Evolutionary conservation across 495 filamentous ascomycete genomes (phyloP).

Genomic region (Astrothelium subdiscretum): DNA sequence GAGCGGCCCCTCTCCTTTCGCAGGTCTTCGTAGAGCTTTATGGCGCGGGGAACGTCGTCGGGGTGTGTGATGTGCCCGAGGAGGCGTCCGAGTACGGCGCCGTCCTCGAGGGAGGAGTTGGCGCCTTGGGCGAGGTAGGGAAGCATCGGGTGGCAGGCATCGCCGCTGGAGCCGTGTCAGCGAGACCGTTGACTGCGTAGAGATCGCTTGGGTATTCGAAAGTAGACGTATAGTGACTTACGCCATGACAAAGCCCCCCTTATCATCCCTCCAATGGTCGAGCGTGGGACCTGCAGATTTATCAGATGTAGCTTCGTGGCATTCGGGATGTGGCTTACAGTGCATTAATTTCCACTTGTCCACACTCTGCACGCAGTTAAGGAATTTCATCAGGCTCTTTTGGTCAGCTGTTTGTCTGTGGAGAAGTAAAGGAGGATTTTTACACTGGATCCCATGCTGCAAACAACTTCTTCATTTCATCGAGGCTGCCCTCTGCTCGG

Average conservation of each 20-base stretch:
- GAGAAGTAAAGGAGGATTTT: not conserved
- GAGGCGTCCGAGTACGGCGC: constrained; percentile 38
- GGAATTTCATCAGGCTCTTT: not conserved
- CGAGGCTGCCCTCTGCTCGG: not conserved
- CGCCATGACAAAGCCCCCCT: constrained; percentile 38
- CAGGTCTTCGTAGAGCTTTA: constrained; percentile 12
- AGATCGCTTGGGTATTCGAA: not conserved
- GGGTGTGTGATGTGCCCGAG: constrained; percentile 19
- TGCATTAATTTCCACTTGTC: constrained; percentile 10
- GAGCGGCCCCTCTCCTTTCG: constrained; percentile 11
- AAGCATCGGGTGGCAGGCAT: constrained; percentile 59
- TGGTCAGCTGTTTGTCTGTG: not conserved
- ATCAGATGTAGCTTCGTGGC: not conserved
- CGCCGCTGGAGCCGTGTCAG: constrained; percentile 17
- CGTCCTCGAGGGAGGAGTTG: constrained; percentile 41
- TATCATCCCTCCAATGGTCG: constrained; percentile 29
- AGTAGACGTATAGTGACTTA: not conserved
- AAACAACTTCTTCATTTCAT: constrained; percentile 5
- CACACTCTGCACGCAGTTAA: constrained; percentile 4
- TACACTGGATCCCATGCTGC: constrained; percentile 5
- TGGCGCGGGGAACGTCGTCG: not conserved
- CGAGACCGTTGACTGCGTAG: not conserved
- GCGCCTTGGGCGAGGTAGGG: constrained; percentile 51
- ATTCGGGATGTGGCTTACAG: not conserved
- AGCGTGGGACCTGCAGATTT: constrained; percentile 8